Conservation (phyloP, 2,329 filamentous ascomycete species). For the Xylariaceae sp. region DNA sequence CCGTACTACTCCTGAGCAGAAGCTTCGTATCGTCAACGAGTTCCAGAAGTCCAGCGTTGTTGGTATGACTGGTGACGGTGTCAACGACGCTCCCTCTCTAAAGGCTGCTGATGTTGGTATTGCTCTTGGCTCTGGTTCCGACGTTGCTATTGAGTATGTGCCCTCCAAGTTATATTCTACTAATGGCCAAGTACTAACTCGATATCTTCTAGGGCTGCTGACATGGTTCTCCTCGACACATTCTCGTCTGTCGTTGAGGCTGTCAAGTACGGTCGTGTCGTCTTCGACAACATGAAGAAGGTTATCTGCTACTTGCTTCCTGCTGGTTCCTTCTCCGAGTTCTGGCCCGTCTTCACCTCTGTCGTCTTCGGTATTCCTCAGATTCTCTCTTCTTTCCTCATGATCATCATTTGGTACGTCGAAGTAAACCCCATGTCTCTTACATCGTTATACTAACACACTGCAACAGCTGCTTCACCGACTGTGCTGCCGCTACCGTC, state of each 20-base stretch:
- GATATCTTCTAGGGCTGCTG: slow-evolving; percentile 53
- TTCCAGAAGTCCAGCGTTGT: slow-evolving; percentile 64
- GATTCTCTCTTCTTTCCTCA: slow-evolving; percentile 66
- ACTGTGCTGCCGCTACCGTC: slow-evolving; percentile 66
- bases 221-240: slow-evolving; percentile 73
- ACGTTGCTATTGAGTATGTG: slow-evolving; percentile 59
- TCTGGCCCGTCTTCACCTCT: slow-evolving; percentile 70
- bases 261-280: slow-evolving; percentile 65
- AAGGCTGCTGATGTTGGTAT: slow-evolving; percentile 78
- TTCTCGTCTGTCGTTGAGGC: slow-evolving; percentile 69
- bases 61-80: slow-evolving; percentile 81
- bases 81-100: slow-evolving; percentile 80
- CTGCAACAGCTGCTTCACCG: slow-evolving; percentile 60
- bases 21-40: slow-evolving; percentile 72
- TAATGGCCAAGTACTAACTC: not conserved
- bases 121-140: slow-evolving; percentile 72
- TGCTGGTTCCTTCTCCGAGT: slow-evolving; percentile 68
- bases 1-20: slow-evolving; percentile 71
- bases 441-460: not conserved
- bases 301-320: slow-evolving; percentile 69
- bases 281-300: slow-evolving; percentile 79
- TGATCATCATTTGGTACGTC: slow-evolving; percentile 58
- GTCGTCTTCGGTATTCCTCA: slow-evolving; percentile 68
- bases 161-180: no score
- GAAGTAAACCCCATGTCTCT: slow-evolving; percentile 18